A percentile compares a stretch with the other conserved stretches of the same genome.
Evolutionary conservation across 2,329 filamentous ascomycete genomes (phyloP).

Genomic region (Raffaelea albimanens): DNA sequence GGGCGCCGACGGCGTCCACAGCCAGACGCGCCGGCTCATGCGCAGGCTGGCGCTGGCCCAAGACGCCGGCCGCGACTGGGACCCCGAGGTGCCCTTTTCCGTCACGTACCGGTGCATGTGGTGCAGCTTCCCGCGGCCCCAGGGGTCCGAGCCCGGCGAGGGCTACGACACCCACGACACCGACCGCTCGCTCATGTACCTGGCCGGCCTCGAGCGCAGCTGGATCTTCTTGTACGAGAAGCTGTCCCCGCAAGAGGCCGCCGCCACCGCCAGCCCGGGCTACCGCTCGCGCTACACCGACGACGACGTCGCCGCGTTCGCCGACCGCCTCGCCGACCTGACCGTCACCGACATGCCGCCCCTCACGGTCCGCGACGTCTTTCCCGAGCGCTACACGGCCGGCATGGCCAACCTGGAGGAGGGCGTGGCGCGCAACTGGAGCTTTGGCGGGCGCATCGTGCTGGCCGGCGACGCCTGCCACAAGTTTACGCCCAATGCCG

Average conservation of each 20-base stretch:
- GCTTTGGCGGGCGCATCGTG: slow-evolving; percentile 73
- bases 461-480: slow-evolving; percentile 5
- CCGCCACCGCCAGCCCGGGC: no score
- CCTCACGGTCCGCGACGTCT: neutral
- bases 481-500: slow-evolving; percentile 7
- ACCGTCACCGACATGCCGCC: neutral
- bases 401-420: slow-evolving; percentile 5
- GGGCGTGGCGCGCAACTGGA: slow-evolving; percentile 85
- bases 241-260: neutral
- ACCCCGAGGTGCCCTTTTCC: slow-evolving; percentile 47
- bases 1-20: slow-evolving; percentile 18
- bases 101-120: slow-evolving; percentile 27
- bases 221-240: neutral
- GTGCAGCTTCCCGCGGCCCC: neutral
- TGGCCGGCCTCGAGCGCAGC: neutral
- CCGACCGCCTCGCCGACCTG: neutral
- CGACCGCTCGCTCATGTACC: neutral
- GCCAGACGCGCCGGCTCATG: neutral
- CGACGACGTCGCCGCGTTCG: neutral
- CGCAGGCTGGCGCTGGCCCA: slow-evolving; percentile 36
- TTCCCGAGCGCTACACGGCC: neutral
- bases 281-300: neutral
- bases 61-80: slow-evolving; percentile 7
- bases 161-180: neutral
- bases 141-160: neutral